Evolutionary conservation across 495 filamentous ascomycete genomes (phyloP), one percentile per base, ranked within the genome.

Genomic region (Penicillium crystallinum): DNA sequence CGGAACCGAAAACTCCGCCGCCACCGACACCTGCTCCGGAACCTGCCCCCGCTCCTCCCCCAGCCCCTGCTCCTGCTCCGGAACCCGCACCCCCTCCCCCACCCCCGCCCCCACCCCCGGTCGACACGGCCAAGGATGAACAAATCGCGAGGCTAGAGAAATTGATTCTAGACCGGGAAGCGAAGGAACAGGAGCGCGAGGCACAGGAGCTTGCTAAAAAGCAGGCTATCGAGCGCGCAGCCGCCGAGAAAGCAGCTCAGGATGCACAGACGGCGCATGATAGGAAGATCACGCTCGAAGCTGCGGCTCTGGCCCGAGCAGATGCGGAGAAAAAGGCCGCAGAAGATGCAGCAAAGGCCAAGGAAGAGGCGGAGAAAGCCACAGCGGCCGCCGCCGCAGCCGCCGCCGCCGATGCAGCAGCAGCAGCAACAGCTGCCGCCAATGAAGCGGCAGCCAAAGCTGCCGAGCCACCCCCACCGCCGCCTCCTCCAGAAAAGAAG

Each of bases 121-220:
- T 51, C 27, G 70, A 75, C 31, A 33, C 59, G 27, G 65, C 71
- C 10, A 77, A 79, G 34, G 74, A 77, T 33, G 77, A 81, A 23
- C 76, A 77, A 19, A 78, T 78, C 40, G 75, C 69, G n/a, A 66
- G 73, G 34, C 55, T 81, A 17, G 76, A 80, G 54, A 75, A 78
- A 47, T 50, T 81, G 50, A 77, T 81, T 22, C 18, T 80, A 51
- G 76, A 81, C 17, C 59, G 69, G 25, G 72, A 77, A 37, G 57
- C 63, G 7, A 73, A 73, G 49, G 77, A 79, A 56, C 72, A 68
- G 19, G 75, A 71, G n/a, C 59, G 69, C 27, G 72, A 77, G 35
- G 57, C 63, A 3, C 72, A 73, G 49, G 77, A 80, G 57, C 71
- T 68, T 22, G 74, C 70, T 12, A 65, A 57, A 8, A 49, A 59